Base-by-base conservation (phyloP, 192 early-diverging fungal genomes). In the Coemansia sp. region DNA sequence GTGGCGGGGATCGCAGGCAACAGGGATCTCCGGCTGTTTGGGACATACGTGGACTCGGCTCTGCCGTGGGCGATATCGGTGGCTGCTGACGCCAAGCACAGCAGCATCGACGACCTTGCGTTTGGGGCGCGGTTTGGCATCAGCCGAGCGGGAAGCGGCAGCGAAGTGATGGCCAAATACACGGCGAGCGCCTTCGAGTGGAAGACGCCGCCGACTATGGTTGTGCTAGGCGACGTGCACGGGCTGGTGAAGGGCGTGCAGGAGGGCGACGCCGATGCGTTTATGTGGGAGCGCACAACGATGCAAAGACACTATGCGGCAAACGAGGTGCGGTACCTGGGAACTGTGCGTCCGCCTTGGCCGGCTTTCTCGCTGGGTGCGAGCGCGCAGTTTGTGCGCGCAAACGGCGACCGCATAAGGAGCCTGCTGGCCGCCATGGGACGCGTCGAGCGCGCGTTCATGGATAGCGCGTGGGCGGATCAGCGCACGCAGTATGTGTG, bases 241-340 rank as follows among this genome's bases (percentile, higher is more conserved):
- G 84, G 86, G 0, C 85, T 96, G 75, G 80, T 88, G 11, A 67
- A 84, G 14, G 92, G 90, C 17, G 87, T 92, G 52, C 83, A 86
- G 41, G 69, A 76, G 7, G 85, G 85, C 22, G 61, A 68, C 7
- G 75, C 75, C 7, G 94, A 95, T 75, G 90, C 87, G 8, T 96
- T 96, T 59, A 76, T 96, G 65, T 96, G 94, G 94, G 94, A 96
- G 64, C 83, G 87, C 0, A 89, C 93, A 35, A 96, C 93, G n/a
- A 96, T 93, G 67, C 92, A 96, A 71, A 87, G 89, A 5, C 86
- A 92, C 66, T 91, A 94, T 57, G 87, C 87, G 23, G 76, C 78
- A 13, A 81, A 85, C 14, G 84, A 87, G 65, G 84, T 95, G 45
- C 81, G 85, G 34, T 86, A 85, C 50, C 84, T 93, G 46, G 89